A percentile compares a stretch with the other conserved stretches of the same genome.
Evolutionary conservation across 2,329 filamentous ascomycete species (phyloP).

Genomic region (Fusarium lyarnte): DNA sequence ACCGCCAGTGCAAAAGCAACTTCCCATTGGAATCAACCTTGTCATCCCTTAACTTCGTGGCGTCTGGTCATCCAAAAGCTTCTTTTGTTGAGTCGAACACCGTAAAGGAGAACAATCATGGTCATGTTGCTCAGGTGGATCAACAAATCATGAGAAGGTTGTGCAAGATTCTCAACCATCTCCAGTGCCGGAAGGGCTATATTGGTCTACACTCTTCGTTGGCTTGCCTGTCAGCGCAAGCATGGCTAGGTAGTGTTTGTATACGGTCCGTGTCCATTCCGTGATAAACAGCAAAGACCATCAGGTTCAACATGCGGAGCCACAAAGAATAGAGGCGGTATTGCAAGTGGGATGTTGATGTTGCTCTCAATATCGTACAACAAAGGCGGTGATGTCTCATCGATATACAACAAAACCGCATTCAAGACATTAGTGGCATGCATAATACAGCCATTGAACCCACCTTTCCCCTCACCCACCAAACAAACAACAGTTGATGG

Average conservation of each 20-base stretch:
- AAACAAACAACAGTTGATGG: not conserved
- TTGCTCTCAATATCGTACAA: slow-evolving; percentile 29
- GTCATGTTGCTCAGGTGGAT: slow-evolving; percentile 6
- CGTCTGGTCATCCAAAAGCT: slow-evolving; percentile 10
- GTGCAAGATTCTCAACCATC: slow-evolving; percentile 3
- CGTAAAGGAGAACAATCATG: slow-evolving; percentile 1
- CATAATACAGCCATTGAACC: slow-evolving; percentile 8
- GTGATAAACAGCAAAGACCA: not conserved
- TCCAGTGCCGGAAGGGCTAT: not conserved
- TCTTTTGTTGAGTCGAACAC: slow-evolving; percentile 27
- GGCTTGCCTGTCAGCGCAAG: slow-evolving; percentile 7
- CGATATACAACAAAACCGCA: not conserved
- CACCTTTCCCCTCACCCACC: not conserved
- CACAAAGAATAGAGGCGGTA: slow-evolving; percentile 13
- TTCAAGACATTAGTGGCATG: slow-evolving; percentile 10
- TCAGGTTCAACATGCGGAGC: slow-evolving; percentile 6
- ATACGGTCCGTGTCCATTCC: not conserved
- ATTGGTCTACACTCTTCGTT: not conserved
- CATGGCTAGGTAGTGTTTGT: slow-evolving; percentile 25
- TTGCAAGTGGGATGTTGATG: slow-evolving; percentile 22
- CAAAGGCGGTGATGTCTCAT: slow-evolving; percentile 38
- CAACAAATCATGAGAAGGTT: slow-evolving; percentile 23
- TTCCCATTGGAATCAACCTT: not conserved
- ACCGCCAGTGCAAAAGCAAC: slow-evolving; percentile 4
- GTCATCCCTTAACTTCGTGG: slow-evolving; percentile 22